Base-by-base conservation (phyloP, 805 yeast species). In the Candida chilensis region DNA sequence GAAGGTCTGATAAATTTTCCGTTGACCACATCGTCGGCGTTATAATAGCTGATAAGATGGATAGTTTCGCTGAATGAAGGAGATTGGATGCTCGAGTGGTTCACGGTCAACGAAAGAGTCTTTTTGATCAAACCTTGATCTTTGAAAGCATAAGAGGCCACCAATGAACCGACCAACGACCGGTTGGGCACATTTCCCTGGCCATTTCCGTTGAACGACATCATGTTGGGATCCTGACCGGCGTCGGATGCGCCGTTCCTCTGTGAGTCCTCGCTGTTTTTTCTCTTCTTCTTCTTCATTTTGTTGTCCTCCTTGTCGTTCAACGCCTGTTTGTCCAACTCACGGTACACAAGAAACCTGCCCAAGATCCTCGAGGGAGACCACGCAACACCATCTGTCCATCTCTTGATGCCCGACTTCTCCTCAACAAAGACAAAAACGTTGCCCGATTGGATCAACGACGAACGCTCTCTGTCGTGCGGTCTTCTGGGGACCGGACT, bases 361-460 rank as follows among this genome's bases (percentile, higher is more conserved):
- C 95, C 95, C 17, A 86, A 64, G 24, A 88, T 86, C 29, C 96
- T 64, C 2, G 94, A 80, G 0, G 96, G 95, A 2, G 88, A 76
- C 97, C 97, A 88, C 10, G 88, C 64, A 10, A 84, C 72, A n/a
- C 96, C 95, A 47, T 88, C 97, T 1, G 97, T 88, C 97, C 97
- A 88, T 35, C 97, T 65, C 48, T 82, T 83, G 36, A 88, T 87
- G 3, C 90, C 87, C 0, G 88, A 76, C 9, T 70, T 61, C 40
- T 81, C 85, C 52, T 88, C 95, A 28, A 80, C 71, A 46, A 88
- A 87, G 1, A 90, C 85, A 53, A 88, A 87, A 1, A 86, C 76
- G 40, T 76, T 74, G 0, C 96, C 96, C 7, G 86, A 76, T 32
- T 64, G 58, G 20, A 88, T 85, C 29, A 85, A 59, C 3, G 56